phyloP scores from a whole-genome alignment of 108 stramenopile genomes.

The Chaetoceros muelleri region DNA sequence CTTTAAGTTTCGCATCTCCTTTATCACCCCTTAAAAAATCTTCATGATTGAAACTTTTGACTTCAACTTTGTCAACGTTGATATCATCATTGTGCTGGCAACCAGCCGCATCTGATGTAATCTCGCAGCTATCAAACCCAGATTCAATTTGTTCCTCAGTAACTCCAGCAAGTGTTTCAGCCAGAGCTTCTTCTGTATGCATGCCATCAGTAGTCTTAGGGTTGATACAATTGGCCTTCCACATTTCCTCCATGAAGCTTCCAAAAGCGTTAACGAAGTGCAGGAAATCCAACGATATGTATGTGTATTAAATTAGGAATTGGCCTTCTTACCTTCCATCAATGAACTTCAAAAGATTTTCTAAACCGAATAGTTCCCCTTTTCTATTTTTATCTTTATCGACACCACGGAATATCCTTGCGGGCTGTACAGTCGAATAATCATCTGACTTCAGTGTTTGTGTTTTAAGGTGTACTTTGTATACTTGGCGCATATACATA shows the following conservation, averaged over 20 bases:
- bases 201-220: slow-evolving; percentile 20
- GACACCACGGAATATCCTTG: slow-evolving; percentile 25
- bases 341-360: slow-evolving; percentile 70
- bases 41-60: slow-evolving; percentile 33
- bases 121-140: slow-evolving; percentile 2
- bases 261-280: too few relatives aligned
- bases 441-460: slow-evolving; percentile 37
- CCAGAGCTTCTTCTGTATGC: slow-evolving; percentile 26
- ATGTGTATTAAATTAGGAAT: too few relatives aligned
- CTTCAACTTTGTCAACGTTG: slow-evolving; percentile 13
- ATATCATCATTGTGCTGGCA: slow-evolving; percentile 1
- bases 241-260: slow-evolving; percentile 60
- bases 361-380: slow-evolving; percentile 73
- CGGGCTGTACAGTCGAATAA: slow-evolving; percentile 1
- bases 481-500: slow-evolving; percentile 86
- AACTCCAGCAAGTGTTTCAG: slow-evolving; percentile 11
- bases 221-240: slow-evolving; percentile 18
- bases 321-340: too few relatives aligned
- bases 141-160: slow-evolving; percentile 16
- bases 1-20: slow-evolving; percentile 33
- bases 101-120: background rate
- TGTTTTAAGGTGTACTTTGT: slow-evolving; percentile 86
- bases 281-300: too few relatives aligned
- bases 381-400: slow-evolving; percentile 21
- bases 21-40: slow-evolving; percentile 43